These are phyloP conservation scores for Plasmodium coatneyi DNA, from an alignment of 169 alveolate genomes.

Conservation along the genomic window DNA sequence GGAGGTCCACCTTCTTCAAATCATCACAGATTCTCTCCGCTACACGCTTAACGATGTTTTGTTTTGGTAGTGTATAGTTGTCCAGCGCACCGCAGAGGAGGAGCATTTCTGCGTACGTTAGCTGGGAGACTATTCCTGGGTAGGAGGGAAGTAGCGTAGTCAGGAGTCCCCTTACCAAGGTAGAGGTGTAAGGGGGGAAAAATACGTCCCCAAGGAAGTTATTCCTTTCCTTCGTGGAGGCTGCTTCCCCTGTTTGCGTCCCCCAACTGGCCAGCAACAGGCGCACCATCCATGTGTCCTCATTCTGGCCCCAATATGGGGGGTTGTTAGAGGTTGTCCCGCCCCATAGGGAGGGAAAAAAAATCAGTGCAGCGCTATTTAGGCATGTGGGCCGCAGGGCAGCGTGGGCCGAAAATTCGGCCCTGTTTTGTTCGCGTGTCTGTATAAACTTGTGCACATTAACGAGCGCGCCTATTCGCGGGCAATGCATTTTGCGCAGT, in stretches of 20 bases:
- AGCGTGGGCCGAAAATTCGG: too few relatives aligned
- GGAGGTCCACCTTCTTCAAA: background rate
- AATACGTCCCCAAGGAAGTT: too few relatives aligned
- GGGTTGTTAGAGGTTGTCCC: too few relatives aligned
- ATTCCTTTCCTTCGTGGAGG: background rate
- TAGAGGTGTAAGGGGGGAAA: background rate
- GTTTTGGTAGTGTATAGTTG: background rate
- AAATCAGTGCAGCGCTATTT: too few relatives aligned
- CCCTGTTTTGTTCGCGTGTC: too few relatives aligned
- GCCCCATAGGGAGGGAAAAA: too few relatives aligned
- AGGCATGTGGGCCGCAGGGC: too few relatives aligned
- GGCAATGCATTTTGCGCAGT: too few relatives aligned
- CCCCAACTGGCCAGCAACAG: slow-evolving; percentile 20
- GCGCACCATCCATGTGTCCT: too few relatives aligned
- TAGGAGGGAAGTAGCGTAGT: slow-evolving; percentile 2
- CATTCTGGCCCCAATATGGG: too few relatives aligned
- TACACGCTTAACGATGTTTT: background rate
- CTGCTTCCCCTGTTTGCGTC: background rate
- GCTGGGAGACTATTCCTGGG: background rate
- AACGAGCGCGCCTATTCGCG: too few relatives aligned
- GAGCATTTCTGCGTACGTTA: slow-evolving; percentile 27
- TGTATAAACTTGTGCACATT: too few relatives aligned
- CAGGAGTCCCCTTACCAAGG: slow-evolving; percentile 24
- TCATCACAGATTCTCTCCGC: background rate
- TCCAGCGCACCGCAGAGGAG: slow-evolving; percentile 31